Base-by-base conservation (phyloP, 2,329 filamentous ascomycete species). In the Ophiostoma quercus region DNA sequence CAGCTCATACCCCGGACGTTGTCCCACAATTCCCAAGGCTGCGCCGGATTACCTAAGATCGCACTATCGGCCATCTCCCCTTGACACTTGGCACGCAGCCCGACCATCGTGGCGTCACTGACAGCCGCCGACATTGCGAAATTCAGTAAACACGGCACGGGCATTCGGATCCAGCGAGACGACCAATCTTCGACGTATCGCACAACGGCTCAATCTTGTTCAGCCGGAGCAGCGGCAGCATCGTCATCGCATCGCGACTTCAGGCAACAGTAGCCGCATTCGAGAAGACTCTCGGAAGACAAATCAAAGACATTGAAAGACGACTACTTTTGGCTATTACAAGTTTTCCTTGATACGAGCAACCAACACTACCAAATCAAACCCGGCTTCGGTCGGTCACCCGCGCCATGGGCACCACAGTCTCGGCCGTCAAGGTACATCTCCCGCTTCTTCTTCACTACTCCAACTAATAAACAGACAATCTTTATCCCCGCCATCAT, bases 401-500 rank as follows among this genome's bases (percentile, higher is more conserved):
- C 62, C 32, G 34, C 62, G 19, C 32, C 9, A 65, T 65, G 62
- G 9, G 62, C 8, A 34, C 32, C 19, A 22, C 62, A 9, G 32
- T 25, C 19, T 79, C 79, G 2, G 77, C 77, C n/a, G 74, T 80
- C 74, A 80, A 80, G 78, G 80, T 80, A 62, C 25, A 29, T 1
- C 1, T 32, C 19, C 12, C 16, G 7, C 14, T 19, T 29, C 3
- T 7, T 19, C 34, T 47, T 7, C 41, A 47, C 16, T 60, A 3
- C 22, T 14, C 8, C n/a, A 1, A 3, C 66, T 68, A 63, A 67
- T 51, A 7, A 16, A 7, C 75, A 93, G 90, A 90, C 88, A 5
- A 80, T 93, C 72, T 78, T 92, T 74, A 80, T 92, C 73, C 90
- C 91, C 43, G 90, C 90, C 68, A 75, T 89, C 76, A 88, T 92